Conservation (phyloP, 2,329 filamentous ascomycete species). For the Fusarium torulosum region DNA sequence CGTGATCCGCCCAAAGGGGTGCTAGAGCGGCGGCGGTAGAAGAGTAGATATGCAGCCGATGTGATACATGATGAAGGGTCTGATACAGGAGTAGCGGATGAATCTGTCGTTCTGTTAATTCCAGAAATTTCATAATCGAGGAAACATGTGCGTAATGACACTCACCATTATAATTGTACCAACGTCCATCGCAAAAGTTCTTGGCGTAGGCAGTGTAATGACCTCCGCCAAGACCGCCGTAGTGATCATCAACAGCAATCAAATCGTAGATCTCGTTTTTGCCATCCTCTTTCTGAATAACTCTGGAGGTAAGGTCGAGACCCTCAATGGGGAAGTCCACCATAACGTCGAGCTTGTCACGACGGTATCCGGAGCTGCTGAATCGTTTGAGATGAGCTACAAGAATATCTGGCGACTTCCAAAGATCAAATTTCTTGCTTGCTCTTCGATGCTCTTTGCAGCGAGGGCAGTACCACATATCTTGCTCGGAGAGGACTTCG, state of each 20-base stretch:
- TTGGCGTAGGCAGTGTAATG: constrained; percentile 96
- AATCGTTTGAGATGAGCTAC: constrained; percentile 97
- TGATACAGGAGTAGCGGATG: constrained; percentile 72
- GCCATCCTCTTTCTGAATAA: constrained; percentile 82
- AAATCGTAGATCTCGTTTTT: constrained; percentile 91
- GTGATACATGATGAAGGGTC: constrained; percentile 76
- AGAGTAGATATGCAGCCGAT: constrained; percentile 87
- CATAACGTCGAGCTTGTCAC: constrained; percentile 90
- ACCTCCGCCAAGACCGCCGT: constrained; percentile 90
- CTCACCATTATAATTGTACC: constrained; percentile 98
- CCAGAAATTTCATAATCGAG: background rate
- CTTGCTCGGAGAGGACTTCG: constrained; percentile 92
- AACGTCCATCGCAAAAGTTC: constrained; percentile 88
- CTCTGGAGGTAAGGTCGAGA: constrained; percentile 82
- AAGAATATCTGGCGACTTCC: constrained; percentile 95
- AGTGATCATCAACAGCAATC: constrained; percentile 96
- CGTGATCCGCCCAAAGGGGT: constrained; percentile 82
- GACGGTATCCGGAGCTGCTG: constrained; percentile 82
- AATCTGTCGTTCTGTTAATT: constrained; percentile 72
- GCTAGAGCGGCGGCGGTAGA: constrained; percentile 89
- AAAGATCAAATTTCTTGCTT: constrained; percentile 96
- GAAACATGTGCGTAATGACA: constrained; percentile 20
- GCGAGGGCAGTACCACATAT: constrained; percentile 96
- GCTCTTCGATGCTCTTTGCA: constrained; percentile 95
- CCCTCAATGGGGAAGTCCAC: constrained; percentile 94